Evolutionary conservation across 441 rosid species (phyloP).

Genomic region (Bruguiera hainesii): DNA sequence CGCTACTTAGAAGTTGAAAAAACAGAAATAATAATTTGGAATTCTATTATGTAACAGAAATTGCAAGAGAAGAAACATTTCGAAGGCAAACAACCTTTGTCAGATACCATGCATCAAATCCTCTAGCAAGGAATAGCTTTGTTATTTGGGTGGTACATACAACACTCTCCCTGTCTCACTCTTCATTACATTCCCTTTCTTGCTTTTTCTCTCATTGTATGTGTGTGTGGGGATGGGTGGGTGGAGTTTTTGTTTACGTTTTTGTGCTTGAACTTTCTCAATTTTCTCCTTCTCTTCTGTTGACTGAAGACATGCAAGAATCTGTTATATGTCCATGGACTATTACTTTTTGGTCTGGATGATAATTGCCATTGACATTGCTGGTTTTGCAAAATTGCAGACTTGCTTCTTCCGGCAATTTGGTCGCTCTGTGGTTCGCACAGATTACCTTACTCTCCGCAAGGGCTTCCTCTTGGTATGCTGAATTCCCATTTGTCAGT

Average conservation of each 20-base stretch:
- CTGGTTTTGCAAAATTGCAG: constrained; percentile 34
- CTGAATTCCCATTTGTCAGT: constrained; percentile 8
- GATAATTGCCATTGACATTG: constrained; percentile 14
- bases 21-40: neutral
- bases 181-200: constrained; percentile 8
- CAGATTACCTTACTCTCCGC: constrained; percentile 82
- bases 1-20: too few species aligned
- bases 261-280: too few species aligned
- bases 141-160: constrained; percentile 78
- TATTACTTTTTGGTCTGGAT: constrained; percentile 1
- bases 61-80: constrained; percentile 42
- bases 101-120: constrained; percentile 54
- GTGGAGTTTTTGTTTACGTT: too few species aligned
- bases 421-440: constrained; percentile 69
- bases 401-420: constrained; percentile 87
- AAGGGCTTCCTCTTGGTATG: constrained; percentile 76
- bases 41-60: constrained; percentile 41
- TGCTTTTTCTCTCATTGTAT: neutral
- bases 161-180: constrained; percentile 15
- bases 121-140: constrained; percentile 48
- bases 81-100: constrained; percentile 78
- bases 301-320: neutral
- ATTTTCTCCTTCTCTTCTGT: neutral
- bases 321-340: neutral
- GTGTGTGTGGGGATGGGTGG: too few species aligned